Percentiles rank a stretch among this genome's conserved stretches.
phyloP scores from a whole-genome alignment of 768 basidiomycete genomes.

The Pholiota conissans region DNA sequence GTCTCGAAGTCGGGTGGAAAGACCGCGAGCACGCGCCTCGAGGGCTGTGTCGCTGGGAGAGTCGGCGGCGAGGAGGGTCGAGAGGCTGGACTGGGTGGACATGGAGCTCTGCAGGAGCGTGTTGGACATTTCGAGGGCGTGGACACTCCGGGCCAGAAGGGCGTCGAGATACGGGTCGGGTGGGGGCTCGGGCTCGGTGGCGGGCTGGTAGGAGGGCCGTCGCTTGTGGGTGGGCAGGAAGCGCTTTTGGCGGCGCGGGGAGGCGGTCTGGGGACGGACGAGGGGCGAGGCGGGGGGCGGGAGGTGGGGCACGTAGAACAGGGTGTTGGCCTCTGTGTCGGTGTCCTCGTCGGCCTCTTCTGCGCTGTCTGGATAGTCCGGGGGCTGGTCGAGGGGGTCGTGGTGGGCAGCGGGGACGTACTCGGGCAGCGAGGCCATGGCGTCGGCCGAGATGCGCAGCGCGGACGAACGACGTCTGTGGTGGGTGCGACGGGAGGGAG shows the following conservation, averaged over 20 bases:
- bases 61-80: constrained; percentile 49
- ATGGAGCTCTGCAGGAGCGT: constrained; percentile 74
- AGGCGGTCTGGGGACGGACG: constrained; percentile 26
- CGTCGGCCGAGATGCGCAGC: constrained; percentile 64
- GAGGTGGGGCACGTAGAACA: constrained; percentile 25
- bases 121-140: constrained; percentile 86
- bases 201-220: constrained; percentile 23
- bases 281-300: constrained; percentile 22
- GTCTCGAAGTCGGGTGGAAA: constrained; percentile 53
- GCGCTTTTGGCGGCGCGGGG: constrained; percentile 34
- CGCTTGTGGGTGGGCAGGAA: constrained; percentile 30
- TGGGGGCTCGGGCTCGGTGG: constrained; percentile 17
- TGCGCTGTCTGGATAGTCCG: constrained; percentile 76
- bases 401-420: constrained; percentile 40
- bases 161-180: constrained; percentile 69
- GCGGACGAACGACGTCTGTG: constrained; percentile 61
- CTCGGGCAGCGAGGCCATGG: constrained; percentile 62
- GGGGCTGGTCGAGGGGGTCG: constrained; percentile 37
- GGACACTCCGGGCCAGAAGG: constrained; percentile 79
- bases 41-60: constrained; percentile 44
- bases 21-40: constrained; percentile 48
- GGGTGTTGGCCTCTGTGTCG: constrained; percentile 37
- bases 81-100: constrained; percentile 59
- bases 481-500: constrained; percentile 37
- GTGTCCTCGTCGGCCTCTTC: constrained; percentile 78